phyloP scores from a whole-genome alignment of 2,329 filamentous ascomycete species.

The Ophiosphaerella herpotricha region DNA sequence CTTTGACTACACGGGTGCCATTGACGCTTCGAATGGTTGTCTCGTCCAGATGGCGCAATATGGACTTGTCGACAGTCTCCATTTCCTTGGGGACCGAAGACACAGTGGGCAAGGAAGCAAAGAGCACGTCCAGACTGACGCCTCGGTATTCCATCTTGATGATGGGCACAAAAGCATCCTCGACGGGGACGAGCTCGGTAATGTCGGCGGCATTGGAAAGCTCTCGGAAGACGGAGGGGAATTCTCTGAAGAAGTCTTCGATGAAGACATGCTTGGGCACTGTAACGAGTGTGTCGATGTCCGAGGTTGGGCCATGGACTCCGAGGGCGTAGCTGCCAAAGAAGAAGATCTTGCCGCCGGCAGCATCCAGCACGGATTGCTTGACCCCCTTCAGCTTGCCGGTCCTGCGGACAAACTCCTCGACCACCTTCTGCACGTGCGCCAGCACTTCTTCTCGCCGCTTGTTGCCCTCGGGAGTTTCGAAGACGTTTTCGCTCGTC shows the following conservation, averaged over 20 bases:
- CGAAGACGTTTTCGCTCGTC: slow-evolving; percentile 88
- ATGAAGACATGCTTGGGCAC: slow-evolving; percentile 86
- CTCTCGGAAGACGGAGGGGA: slow-evolving; percentile 76
- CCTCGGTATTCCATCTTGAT: slow-evolving; percentile 93
- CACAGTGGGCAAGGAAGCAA: slow-evolving; percentile 49
- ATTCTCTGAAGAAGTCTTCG: slow-evolving; percentile 89
- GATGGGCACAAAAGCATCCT: slow-evolving; percentile 91
- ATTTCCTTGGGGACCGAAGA: slow-evolving; percentile 60
- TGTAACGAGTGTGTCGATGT: slow-evolving; percentile 95
- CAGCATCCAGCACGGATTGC: slow-evolving; percentile 76
- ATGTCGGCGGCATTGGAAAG: slow-evolving; percentile 80
- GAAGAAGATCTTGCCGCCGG: slow-evolving; percentile 90
- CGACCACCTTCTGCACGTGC: slow-evolving; percentile 76
- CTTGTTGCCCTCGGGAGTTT: slow-evolving; percentile 75
- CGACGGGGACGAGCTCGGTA: slow-evolving; percentile 81
- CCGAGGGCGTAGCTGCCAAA: slow-evolving; percentile 95
- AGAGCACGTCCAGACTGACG: slow-evolving; percentile 93
- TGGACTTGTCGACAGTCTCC: slow-evolving; percentile 78
- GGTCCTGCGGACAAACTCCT: slow-evolving; percentile 85
- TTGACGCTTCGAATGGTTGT: slow-evolving; percentile 87
- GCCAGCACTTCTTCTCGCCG: slow-evolving; percentile 72
- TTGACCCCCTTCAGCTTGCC: slow-evolving; percentile 75
- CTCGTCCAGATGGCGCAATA: slow-evolving; percentile 85
- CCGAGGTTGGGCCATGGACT: slow-evolving; percentile 89
- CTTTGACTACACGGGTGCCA: slow-evolving; percentile 90